Conservation (phyloP, 2,329 filamentous ascomycete genomes). For the Pseudogymnoascus sp. region DNA sequence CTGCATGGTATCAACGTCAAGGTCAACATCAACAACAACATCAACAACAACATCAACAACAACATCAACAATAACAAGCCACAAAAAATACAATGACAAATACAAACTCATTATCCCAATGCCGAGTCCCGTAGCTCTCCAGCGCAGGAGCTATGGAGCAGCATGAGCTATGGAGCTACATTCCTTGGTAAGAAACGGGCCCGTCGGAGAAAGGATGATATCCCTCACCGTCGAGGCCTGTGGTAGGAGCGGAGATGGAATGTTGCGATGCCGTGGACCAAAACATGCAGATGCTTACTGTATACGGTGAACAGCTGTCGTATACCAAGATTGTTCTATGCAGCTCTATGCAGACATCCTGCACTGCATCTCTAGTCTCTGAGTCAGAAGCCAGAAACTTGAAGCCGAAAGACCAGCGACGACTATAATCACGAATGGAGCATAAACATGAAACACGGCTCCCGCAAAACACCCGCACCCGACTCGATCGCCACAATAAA, state of each 20-base stretch:
- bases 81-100: background rate
- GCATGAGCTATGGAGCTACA: background rate
- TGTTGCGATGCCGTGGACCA: background rate
- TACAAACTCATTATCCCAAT: background rate
- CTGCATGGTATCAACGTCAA: background rate
- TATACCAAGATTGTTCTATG: background rate
- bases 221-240: background rate
- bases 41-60: background rate
- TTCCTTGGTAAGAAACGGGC: background rate
- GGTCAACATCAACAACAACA: background rate
- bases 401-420: background rate
- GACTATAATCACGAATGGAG: background rate
- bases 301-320: background rate
- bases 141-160: background rate
- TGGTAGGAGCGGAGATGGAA: background rate
- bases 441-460: conserved; percentile 2
- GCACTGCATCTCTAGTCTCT: background rate
- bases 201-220: conserved; percentile 25
- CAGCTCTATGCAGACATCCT: background rate
- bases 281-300: background rate
- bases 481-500: background rate
- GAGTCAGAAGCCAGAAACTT: background rate
- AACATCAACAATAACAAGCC: background rate
- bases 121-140: background rate
- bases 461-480: background rate